A percentile compares a stretch with the other conserved stretches of the same genome.
phyloP scores from a whole-genome alignment of 1,139 yeast genomes.

The Eremothecium coryli region DNA sequence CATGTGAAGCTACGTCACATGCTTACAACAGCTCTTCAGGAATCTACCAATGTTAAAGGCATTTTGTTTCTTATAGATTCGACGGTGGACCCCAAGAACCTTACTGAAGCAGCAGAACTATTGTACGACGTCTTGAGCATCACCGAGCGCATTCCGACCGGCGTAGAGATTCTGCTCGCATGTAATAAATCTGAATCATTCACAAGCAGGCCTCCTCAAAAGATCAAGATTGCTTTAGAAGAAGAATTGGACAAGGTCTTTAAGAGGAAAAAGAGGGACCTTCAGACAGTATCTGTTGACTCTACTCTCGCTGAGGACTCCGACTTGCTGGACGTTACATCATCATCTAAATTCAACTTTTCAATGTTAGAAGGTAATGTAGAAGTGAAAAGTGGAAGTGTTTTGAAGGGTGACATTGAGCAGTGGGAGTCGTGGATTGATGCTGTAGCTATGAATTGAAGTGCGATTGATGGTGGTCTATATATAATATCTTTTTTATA shows the following conservation, averaged over 20 bases:
- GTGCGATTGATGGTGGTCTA: too few species aligned
- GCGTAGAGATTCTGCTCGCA: slow-evolving; percentile 65
- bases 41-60: slow-evolving; percentile 44
- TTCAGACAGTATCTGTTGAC: slow-evolving; percentile 41
- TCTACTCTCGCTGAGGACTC: slow-evolving; percentile 78
- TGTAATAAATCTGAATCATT: slow-evolving; percentile 80
- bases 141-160: slow-evolving; percentile 51
- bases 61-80: slow-evolving; percentile 64
- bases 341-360: slow-evolving; percentile 15
- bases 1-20: slow-evolving; percentile 60
- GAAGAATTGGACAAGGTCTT: slow-evolving; percentile 44
- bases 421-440: slow-evolving; percentile 74
- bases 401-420: slow-evolving; percentile 43
- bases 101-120: slow-evolving; percentile 44
- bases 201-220: slow-evolving; percentile 62
- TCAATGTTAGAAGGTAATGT: slow-evolving; percentile 55
- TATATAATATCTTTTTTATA: too few species aligned
- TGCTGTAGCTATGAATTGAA: slow-evolving; percentile 31
- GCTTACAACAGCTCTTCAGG: slow-evolving; percentile 38
- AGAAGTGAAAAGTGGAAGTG: slow-evolving; percentile 64
- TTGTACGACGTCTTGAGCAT: slow-evolving; percentile 45
- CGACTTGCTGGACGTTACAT: slow-evolving; percentile 11
- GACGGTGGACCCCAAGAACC: slow-evolving; percentile 38
- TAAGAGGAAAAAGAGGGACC: slow-evolving; percentile 22
- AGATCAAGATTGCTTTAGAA: slow-evolving; percentile 52